Evolutionary conservation across 1,284 basidiomycete species (phyloP).

Genomic region (Rhodotorula sp.): DNA sequence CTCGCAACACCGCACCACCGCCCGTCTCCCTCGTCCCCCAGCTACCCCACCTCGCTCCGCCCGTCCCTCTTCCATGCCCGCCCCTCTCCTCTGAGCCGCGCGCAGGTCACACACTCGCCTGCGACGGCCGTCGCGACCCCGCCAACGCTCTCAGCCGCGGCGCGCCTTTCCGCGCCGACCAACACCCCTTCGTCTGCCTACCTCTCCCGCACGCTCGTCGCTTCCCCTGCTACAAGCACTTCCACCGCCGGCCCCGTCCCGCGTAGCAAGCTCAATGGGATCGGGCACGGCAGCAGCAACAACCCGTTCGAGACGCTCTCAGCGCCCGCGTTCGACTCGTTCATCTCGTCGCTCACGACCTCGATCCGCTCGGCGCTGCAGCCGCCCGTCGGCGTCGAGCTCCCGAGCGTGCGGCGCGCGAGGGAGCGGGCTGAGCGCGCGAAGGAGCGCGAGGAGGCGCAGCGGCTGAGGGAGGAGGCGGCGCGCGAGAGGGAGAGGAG

Average conservation of each 20-base stretch:
- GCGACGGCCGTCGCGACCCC: not conserved
- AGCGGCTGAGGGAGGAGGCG: constrained; percentile 80
- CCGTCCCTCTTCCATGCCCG: constrained; percentile 17
- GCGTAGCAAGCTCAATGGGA: too few relatives aligned
- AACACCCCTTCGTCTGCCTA: constrained; percentile 9
- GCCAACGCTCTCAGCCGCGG: not conserved
- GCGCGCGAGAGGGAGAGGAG: constrained; percentile 40
- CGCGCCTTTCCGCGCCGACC: not conserved
- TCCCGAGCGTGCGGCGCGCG: constrained; percentile 3
- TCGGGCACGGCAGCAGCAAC: not conserved
- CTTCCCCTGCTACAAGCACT: not conserved
- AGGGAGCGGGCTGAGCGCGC: constrained; percentile 1
- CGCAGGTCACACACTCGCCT: not conserved
- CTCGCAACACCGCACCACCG: not conserved
- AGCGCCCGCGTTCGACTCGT: constrained; percentile 24
- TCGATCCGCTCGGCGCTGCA: constrained; percentile 10
- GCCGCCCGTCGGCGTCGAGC: not conserved
- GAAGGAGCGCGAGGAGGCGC: constrained; percentile 54
- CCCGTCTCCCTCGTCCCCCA: not conserved
- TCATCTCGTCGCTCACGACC: constrained; percentile 9
- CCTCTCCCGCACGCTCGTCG: not conserved
- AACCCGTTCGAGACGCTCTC: constrained; percentile 25
- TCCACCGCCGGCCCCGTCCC: not conserved
- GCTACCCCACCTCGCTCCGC: constrained; percentile 22
- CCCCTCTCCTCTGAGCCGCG: not conserved